phyloP scores from a whole-genome alignment of 2,329 filamentous ascomycete genomes.

The Fusarium pseudonygamai region DNA sequence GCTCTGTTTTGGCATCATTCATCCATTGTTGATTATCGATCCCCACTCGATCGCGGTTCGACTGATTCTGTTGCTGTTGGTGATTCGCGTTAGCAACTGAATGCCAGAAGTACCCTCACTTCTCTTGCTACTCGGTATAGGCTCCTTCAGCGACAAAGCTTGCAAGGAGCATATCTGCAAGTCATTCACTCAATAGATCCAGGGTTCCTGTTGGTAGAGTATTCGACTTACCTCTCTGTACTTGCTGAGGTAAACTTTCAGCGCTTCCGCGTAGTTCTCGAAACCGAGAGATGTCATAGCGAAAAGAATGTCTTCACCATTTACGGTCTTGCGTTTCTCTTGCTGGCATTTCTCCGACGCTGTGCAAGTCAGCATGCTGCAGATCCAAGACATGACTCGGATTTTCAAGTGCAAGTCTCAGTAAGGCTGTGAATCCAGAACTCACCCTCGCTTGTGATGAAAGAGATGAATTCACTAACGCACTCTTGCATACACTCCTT shows the following conservation, averaged over 20 bases:
- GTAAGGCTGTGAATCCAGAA: slow-evolving; percentile 28
- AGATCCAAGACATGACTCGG: slow-evolving; percentile 30
- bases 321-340: slow-evolving; percentile 99
- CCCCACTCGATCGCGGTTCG: slow-evolving; percentile 51
- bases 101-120: neutral
- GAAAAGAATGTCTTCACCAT: slow-evolving; percentile 97
- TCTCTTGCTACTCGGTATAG: neutral
- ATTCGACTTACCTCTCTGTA: slow-evolving; percentile 88
- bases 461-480: slow-evolving; percentile 99
- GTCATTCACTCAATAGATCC: neutral
- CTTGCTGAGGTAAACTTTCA: slow-evolving; percentile 97
- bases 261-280: slow-evolving; percentile 96
- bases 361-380: slow-evolving; percentile 53
- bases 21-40: slow-evolving; percentile 50
- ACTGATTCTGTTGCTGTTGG: slow-evolving; percentile 53
- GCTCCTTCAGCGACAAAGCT: neutral
- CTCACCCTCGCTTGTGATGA: slow-evolving; percentile 98
- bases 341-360: slow-evolving; percentile 99
- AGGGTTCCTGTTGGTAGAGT: neutral
- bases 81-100: slow-evolving; percentile 11
- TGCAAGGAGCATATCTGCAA: neutral
- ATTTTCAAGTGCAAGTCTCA: slow-evolving; percentile 13
- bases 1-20: slow-evolving; percentile 47
- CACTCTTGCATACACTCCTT: slow-evolving; percentile 99
- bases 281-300: slow-evolving; percentile 99